Base-by-base conservation (phyloP, 192 early-diverging fungal species). In the Coemansia sp. region DNA sequence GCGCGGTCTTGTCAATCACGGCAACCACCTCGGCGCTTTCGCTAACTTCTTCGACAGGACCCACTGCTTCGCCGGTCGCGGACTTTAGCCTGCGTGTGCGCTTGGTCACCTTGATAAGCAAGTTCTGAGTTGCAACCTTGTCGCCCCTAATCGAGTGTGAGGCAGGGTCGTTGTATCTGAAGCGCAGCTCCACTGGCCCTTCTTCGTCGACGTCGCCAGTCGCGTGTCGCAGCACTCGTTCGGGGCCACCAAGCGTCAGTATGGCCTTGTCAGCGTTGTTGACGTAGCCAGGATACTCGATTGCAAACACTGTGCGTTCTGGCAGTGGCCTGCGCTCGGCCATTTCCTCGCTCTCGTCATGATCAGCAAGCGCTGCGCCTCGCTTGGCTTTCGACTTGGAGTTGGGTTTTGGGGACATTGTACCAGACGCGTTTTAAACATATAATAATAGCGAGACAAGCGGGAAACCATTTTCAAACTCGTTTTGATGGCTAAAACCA, bases 231-330 rank as follows among this genome's bases (percentile, higher is more conserved):
- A 68, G 61, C 6, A 82, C 68, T 42, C 63, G 62, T 29, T 75
- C 61, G 43, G 53, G 62, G 17, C 81, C 81, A 17, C 81, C 81
- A 15, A 83, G 35, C 10, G 76, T 63, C 34, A 32, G 40, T 27
- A 83, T 56, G 1, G 76, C 76, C 35, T 70, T 72, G 21, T 75
- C 60, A 0, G 52, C 18, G 34, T 76, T 33, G 8, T 58, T 32
- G 17, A 83, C 76, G 38, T 72, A 69, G 2, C 76, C 81, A 4
- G 81, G 81, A 24, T 80, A 83, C 36, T 83, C 81, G 18, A 83
- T 67, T 0, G 71, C 58, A 18, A 80, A 52, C n/a, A 66, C 26
- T 0, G 67, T 60, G 27, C 42, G 48, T 53, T 66, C 55, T 3
- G 76, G 70, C 24, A 79, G 21, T 10, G 36, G 8, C 21, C 17